These are phyloP conservation scores for Aspergillus sp. DNA, from an alignment of 2,329 filamentous ascomycete species.

Conservation along the genomic window DNA sequence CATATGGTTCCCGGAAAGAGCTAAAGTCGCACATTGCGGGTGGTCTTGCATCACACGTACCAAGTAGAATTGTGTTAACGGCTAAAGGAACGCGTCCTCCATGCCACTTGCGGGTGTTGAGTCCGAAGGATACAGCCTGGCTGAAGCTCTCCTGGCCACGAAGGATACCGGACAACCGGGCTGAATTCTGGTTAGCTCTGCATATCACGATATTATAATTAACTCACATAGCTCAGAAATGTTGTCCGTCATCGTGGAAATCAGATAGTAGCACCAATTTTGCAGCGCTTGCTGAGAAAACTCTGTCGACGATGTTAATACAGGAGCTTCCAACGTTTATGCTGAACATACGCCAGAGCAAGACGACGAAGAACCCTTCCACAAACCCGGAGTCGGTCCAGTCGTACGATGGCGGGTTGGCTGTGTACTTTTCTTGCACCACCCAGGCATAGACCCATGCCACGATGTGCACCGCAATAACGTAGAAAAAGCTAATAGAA, in stretches of 20 bases:
- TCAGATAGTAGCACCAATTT: slow-evolving; percentile 57
- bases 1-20: neutral
- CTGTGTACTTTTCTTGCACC: slow-evolving; percentile 51
- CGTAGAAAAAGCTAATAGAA: slow-evolving; percentile 42
- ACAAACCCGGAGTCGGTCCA: slow-evolving; percentile 45
- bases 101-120: slow-evolving; percentile 45
- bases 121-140: slow-evolving; percentile 43
- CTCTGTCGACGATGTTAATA: slow-evolving; percentile 12
- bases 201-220: no score
- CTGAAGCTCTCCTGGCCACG: slow-evolving; percentile 46
- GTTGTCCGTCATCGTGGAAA: slow-evolving; percentile 55
- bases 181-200: slow-evolving; percentile 13
- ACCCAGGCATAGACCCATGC: slow-evolving; percentile 55
- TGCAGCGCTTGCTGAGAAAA: slow-evolving; percentile 53
- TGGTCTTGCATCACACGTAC: slow-evolving; percentile 13
- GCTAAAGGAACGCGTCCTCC: slow-evolving; percentile 41
- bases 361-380: slow-evolving; percentile 48
- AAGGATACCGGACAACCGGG: slow-evolving; percentile 42
- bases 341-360: slow-evolving; percentile 42
- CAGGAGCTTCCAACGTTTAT: neutral
- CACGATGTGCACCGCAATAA: slow-evolving; percentile 44
- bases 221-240: slow-evolving; percentile 46
- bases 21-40: neutral
- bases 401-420: slow-evolving; percentile 39
- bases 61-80: slow-evolving; percentile 38